phyloP scores from a whole-genome alignment of 1,139 yeast genomes.

The Spencermartinsiella ligniputridi region DNA sequence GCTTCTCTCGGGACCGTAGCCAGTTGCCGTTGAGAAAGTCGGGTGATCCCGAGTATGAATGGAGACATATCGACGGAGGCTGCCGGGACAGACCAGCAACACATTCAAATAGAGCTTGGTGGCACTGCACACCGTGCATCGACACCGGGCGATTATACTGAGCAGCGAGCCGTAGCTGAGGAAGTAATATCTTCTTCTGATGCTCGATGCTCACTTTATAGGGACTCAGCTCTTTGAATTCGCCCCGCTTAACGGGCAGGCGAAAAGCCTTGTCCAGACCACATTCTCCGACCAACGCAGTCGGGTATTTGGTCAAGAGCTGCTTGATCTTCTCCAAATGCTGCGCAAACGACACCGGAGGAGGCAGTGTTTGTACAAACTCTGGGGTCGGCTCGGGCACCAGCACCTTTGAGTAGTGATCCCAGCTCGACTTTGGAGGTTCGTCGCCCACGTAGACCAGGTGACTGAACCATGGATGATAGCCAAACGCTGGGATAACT shows the following conservation, averaged over 20 bases:
- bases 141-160: conserved; percentile 52
- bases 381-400: conserved; percentile 38
- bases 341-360: conserved; percentile 46
- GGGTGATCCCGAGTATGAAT: conserved; percentile 79
- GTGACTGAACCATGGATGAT: conserved; percentile 91
- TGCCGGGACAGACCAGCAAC: conserved; percentile 17
- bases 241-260: conserved; percentile 42
- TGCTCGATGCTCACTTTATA: conserved; percentile 58
- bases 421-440: conserved; percentile 13
- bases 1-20: conserved; percentile 34
- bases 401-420: conserved; percentile 56
- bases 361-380: conserved; percentile 52
- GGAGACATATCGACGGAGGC: conserved; percentile 51
- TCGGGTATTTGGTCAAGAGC: conserved; percentile 29
- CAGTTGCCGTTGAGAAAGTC: conserved; percentile 58
- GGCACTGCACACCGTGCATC: conserved; percentile 80
- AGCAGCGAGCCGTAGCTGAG: conserved; percentile 54
- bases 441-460: conserved; percentile 40
- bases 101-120: conserved; percentile 54
- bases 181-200: conserved; percentile 50
- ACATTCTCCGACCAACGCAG: conserved; percentile 67
- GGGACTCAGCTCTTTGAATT: conserved; percentile 35
- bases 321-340: conserved; percentile 37
- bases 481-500: conserved; percentile 65
- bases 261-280: conserved; percentile 80